phyloP scores from a whole-genome alignment of 1,139 yeast species.

The Diutina pseudorugosa region DNA sequence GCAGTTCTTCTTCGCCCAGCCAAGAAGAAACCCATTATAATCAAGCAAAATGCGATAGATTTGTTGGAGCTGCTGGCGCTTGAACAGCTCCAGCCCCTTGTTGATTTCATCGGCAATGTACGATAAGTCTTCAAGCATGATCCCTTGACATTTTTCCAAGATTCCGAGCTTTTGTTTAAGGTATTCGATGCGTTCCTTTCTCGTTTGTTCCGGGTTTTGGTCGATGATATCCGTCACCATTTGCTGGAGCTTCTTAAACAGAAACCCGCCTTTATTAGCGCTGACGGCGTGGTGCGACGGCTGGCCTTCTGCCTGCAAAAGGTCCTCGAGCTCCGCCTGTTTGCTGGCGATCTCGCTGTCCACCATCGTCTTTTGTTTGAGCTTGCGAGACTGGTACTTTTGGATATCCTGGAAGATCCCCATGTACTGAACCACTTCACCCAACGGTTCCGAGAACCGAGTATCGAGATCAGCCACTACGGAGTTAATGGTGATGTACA shows the following conservation, averaged over 20 bases:
- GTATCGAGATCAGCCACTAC: conserved; percentile 61
- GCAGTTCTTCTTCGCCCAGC: conserved; percentile 60
- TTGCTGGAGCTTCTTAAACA: conserved; percentile 43
- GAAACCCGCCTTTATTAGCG: conserved; percentile 7
- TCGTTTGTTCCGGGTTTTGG: conserved; percentile 54
- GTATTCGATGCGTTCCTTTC: conserved; percentile 43
- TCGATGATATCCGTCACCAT: conserved; percentile 62
- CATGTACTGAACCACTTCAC: conserved; percentile 73
- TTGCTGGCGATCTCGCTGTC: conserved; percentile 40
- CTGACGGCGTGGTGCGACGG: conserved; percentile 10
- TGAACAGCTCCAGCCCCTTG: conserved; percentile 39
- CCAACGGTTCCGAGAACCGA: conserved; percentile 71
- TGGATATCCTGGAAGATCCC: conserved; percentile 54
- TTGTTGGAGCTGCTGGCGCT: conserved; percentile 33
- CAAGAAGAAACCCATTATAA: conserved; percentile 46
- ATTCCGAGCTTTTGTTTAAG: conserved; percentile 40
- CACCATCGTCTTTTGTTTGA: conserved; percentile 51
- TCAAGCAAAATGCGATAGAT: conserved; percentile 32
- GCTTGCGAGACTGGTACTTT: conserved; percentile 58
- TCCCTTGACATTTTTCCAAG: conserved; percentile 44
- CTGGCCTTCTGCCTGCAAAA: conserved; percentile 29
- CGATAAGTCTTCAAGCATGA: conserved; percentile 43
- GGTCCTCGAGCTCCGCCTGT: conserved; percentile 27
- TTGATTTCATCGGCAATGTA: conserved; percentile 40
- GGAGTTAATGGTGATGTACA: conserved; percentile 52